Evolutionary conservation across 768 basidiomycete genomes (phyloP), one percentile per base, ranked within the genome.

Genomic region (Porphyrellus cyaneotinctus): DNA sequence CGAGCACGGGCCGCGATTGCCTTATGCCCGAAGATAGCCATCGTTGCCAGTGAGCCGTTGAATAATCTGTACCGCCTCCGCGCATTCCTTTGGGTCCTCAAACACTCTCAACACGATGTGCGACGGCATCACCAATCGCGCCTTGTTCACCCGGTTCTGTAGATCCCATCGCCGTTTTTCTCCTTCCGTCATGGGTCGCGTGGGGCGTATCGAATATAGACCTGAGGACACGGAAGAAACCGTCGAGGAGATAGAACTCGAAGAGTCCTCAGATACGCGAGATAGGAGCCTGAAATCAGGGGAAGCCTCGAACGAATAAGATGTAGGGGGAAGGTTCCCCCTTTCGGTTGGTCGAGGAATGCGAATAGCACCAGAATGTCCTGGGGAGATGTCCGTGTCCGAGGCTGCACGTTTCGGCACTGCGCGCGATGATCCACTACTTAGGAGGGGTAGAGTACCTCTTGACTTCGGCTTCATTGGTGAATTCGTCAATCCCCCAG

Each of bases 41-140:
- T 28, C 26, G 26, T 28, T 28, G 37, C 13, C n/a, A 38, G 28
- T 30, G 23, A 64, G 30, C 33, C 32, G 53, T 17, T 43, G 61
- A 45, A 82, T 61, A 51, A 81, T 72, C 43, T 74, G 69, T 33
- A 69, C 70, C 22, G 76, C 78, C 68, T 91, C 89, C 15, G 78
- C 73, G 63, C 88, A 91, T 60, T 92, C 87, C 56, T 60, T 70
- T 11, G 90, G 84, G 37, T 80, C 67, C 59, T 81, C 77, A 64
- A 92, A 92, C 24, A 91, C 65, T 47, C 87, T 76, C 62, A 91
- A 66, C 18, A 72, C 68, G 11, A 89, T 74, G 57, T 80, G 72
- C 28, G 67, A 59, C 6, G 87, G 84, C 61, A 88, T 79, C 63
- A 76, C 68, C 56, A 72, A 74, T 49, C 87, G 71, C 24, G 87